phyloP scores from a whole-genome alignment of 306 rosid genomes.

The Parietaria judaica region DNA sequence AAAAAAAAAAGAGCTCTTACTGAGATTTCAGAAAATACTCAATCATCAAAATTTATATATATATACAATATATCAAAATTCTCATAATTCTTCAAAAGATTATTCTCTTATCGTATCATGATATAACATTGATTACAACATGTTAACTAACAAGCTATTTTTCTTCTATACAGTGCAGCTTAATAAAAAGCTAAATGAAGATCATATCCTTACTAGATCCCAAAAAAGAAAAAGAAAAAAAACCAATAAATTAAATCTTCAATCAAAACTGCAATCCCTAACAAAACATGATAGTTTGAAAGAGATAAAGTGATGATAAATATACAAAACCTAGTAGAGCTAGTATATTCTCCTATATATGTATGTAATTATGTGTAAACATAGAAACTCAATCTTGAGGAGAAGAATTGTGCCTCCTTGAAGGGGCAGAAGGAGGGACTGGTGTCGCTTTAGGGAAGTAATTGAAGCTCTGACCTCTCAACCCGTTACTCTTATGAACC shows the following conservation, averaged over 20 bases:
- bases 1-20: too few relatives aligned
- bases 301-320: not conserved
- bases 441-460: constrained; percentile 66
- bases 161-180: constrained; percentile 19
- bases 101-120: not conserved
- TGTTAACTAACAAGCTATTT: not conserved
- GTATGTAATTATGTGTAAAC: not conserved
- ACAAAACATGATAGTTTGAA: constrained; percentile 2
- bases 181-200: not conserved
- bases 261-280: constrained; percentile 15
- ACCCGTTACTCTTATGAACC: constrained; percentile 15
- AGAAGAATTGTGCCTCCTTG: constrained; percentile 65
- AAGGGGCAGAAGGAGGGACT: constrained; percentile 83
- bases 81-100: not conserved
- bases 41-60: too few relatives aligned
- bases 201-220: constrained; percentile 14
- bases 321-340: not conserved
- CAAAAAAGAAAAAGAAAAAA: not conserved
- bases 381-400: constrained; percentile 38
- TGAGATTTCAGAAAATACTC: not conserved
- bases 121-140: constrained; percentile 16
- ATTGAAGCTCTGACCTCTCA: constrained; percentile 43
- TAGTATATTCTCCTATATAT: not conserved
- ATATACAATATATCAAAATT: not conserved
- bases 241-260: not conserved